Percentiles rank a stretch among this genome's conserved stretches.
phyloP scores from a whole-genome alignment of 2,329 filamentous ascomycete species.

The Pseudogymnoascus sp. region DNA sequence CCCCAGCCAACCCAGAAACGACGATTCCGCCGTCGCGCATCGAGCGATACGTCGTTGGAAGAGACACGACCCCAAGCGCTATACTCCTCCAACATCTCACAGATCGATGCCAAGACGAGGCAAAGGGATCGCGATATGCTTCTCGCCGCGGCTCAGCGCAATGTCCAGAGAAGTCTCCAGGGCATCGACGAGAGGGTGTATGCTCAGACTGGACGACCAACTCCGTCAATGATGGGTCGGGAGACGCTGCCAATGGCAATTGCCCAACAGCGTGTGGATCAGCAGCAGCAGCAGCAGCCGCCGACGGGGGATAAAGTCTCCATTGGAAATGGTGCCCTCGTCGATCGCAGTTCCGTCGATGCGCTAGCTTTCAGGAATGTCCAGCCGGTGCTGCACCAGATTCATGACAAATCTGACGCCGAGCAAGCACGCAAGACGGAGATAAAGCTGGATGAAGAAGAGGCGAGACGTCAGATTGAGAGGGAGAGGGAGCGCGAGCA shows the following conservation, averaged over 20 bases:
- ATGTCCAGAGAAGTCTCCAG: slow-evolving; percentile 71
- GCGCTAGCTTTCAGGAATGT: slow-evolving; percentile 68
- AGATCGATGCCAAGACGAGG: slow-evolving; percentile 66
- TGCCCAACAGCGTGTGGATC: slow-evolving; percentile 47
- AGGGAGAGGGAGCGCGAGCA: slow-evolving; percentile 47
- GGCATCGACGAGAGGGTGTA: slow-evolving; percentile 77
- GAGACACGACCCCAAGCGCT: slow-evolving; percentile 65
- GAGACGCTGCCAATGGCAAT: slow-evolving; percentile 59
- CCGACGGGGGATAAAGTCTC: slow-evolving; percentile 43
- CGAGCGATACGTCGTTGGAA: slow-evolving; percentile 52
- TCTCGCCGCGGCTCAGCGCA: slow-evolving; percentile 71
- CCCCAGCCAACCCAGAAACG: slow-evolving; percentile 40
- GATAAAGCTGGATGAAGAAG: slow-evolving; percentile 54
- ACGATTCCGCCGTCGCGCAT: slow-evolving; percentile 49
- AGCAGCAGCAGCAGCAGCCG: slow-evolving; percentile 29
- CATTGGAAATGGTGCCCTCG: slow-evolving; percentile 72
- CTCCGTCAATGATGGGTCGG: slow-evolving; percentile 59
- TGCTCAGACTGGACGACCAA: slow-evolving; percentile 65
- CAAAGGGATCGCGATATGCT: slow-evolving; percentile 67
- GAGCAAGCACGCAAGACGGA: slow-evolving; percentile 61
- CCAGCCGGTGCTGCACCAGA: slow-evolving; percentile 78
- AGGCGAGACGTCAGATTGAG: slow-evolving; percentile 51
- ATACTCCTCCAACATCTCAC: slow-evolving; percentile 58
- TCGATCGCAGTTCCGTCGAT: slow-evolving; percentile 71
- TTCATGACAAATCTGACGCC: slow-evolving; percentile 67